A percentile compares a stretch with the other conserved stretches of the same genome.
Evolutionary conservation across 192 early-diverging fungal species (phyloP).

Genomic region (Coemansia sp.): DNA sequence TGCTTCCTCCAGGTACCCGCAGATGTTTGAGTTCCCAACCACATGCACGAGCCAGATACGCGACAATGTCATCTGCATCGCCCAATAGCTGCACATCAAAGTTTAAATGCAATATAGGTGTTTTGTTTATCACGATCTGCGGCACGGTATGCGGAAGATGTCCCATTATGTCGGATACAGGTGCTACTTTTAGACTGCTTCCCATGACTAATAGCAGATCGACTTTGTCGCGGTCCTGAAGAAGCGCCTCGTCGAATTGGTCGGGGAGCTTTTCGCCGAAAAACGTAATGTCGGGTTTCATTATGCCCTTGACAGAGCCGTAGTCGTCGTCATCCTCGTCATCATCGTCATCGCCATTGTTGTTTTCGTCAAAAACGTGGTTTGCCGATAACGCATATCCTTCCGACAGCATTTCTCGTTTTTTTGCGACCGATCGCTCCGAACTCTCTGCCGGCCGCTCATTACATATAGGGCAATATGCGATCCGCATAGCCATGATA

Average conservation of each 20-base stretch:
- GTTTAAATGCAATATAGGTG: slow-evolving; percentile 78
- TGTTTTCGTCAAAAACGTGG: neutral
- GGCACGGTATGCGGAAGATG: slow-evolving; percentile 81
- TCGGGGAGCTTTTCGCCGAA: slow-evolving; percentile 92
- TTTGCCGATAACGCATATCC: neutral
- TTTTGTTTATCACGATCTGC: slow-evolving; percentile 91
- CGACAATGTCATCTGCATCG: slow-evolving; percentile 81
- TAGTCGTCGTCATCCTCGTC: slow-evolving; percentile 62
- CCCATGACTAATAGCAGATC: slow-evolving; percentile 96
- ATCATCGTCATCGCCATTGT: slow-evolving; percentile 42
- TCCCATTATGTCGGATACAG: slow-evolving; percentile 88
- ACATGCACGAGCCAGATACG: slow-evolving; percentile 69
- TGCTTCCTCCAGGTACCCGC: slow-evolving; percentile 63
- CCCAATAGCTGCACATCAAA: slow-evolving; percentile 92
- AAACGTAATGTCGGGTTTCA: slow-evolving; percentile 98
- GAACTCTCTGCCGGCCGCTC: slow-evolving; percentile 10
- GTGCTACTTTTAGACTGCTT: slow-evolving; percentile 91
- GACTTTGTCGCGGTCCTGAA: slow-evolving; percentile 70
- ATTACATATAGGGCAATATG: slow-evolving; percentile 74
- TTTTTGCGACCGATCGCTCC: slow-evolving; percentile 8
- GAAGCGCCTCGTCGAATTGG: slow-evolving; percentile 74
- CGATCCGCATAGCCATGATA: slow-evolving; percentile 76
- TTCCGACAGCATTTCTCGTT: neutral
- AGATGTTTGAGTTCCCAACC: slow-evolving; percentile 77
- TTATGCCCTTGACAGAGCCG: slow-evolving; percentile 57